phyloP scores from a whole-genome alignment of 2,329 filamentous ascomycete species.

The Fusarium virguliforme region DNA sequence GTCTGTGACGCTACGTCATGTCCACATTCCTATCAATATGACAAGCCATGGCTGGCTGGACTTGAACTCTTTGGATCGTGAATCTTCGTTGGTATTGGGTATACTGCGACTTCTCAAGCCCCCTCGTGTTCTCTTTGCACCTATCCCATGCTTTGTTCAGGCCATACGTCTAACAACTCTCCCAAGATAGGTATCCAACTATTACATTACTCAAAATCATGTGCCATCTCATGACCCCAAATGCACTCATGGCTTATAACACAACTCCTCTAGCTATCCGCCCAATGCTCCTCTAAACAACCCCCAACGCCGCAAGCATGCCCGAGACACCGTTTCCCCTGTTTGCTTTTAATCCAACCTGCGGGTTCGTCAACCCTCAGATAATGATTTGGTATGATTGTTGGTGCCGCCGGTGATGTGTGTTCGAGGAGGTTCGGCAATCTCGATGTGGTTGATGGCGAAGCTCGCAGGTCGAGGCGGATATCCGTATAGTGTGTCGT shows the following conservation, averaged over 20 bases:
- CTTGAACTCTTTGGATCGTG: not conserved
- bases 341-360: not conserved
- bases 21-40: not conserved
- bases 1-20: not conserved
- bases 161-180: constrained; percentile 8
- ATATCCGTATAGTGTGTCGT: constrained; percentile 34
- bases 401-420: constrained; percentile 47
- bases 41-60: not conserved
- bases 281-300: constrained; percentile 7
- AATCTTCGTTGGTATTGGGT: constrained; percentile 1
- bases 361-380: constrained; percentile 5
- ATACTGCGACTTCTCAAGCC: not conserved
- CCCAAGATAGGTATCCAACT: constrained; percentile 5
- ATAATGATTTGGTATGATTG: constrained; percentile 26
- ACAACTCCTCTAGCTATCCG: constrained; percentile 1
- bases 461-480: constrained; percentile 33
- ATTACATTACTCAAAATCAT: constrained; percentile 12
- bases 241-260: constrained; percentile 2
- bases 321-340: not conserved
- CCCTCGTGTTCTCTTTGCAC: not conserved
- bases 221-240: not conserved
- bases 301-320: constrained; percentile 13
- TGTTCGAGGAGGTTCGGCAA: constrained; percentile 43
- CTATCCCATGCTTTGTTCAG: not conserved
- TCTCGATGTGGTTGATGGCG: constrained; percentile 28